These are phyloP conservation scores for Metschnikowia hibisci DNA, from an alignment of 805 yeast genomes.

Conservation along the genomic window DNA sequence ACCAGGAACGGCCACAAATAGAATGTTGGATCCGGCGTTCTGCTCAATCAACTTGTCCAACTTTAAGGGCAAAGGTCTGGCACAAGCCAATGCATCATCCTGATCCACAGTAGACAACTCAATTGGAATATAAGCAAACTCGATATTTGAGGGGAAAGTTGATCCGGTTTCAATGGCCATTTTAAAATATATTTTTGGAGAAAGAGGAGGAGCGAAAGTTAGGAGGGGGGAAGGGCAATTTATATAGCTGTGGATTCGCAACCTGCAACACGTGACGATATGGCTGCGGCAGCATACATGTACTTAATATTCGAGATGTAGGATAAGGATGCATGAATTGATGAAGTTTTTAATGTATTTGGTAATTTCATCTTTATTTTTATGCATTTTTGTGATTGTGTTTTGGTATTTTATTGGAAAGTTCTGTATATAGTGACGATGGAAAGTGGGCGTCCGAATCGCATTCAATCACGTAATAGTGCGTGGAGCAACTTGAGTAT, in stretches of 20 bases:
- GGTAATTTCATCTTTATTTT: too few relatives aligned
- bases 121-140: slow-evolving; percentile 38
- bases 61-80: slow-evolving; percentile 31
- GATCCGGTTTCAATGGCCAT: slow-evolving; percentile 26
- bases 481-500: neutral
- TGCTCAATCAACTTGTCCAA: slow-evolving; percentile 31
- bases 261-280: neutral
- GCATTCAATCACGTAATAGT: neutral
- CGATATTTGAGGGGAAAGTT: slow-evolving; percentile 31
- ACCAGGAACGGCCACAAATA: slow-evolving; percentile 41
- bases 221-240: neutral
- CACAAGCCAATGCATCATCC: slow-evolving; percentile 31
- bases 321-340: too few relatives aligned
- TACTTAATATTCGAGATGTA: too few relatives aligned
- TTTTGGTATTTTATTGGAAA: neutral
- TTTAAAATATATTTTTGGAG: neutral
- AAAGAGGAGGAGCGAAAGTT: too few relatives aligned
- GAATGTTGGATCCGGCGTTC: slow-evolving; percentile 22
- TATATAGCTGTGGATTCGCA: slow-evolving; percentile 1
- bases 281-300: neutral
- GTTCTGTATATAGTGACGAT: neutral
- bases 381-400: neutral
- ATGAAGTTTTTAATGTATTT: too few relatives aligned
- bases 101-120: slow-evolving; percentile 23
- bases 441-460: neutral